Percentiles rank a stretch among this genome's conserved stretches.
Conservation (phyloP, 129 eudicot species). For the Smallanthus sonchifolius region DNA sequence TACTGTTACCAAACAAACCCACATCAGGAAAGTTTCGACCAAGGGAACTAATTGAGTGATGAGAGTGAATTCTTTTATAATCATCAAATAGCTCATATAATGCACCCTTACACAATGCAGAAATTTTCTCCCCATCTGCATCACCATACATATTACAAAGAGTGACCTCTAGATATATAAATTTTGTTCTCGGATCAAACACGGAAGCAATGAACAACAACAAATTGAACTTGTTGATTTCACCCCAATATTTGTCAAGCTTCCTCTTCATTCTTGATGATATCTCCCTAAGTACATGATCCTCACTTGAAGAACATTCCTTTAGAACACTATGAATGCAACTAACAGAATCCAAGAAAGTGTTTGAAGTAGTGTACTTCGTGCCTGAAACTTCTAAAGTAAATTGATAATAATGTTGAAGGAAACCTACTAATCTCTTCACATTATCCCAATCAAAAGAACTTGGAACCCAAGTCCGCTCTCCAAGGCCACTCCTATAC, state of each 20-base stretch:
- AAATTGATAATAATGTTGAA: not conserved
- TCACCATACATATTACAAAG: slow-evolving; percentile 1
- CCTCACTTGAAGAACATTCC: not conserved
- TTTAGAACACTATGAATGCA: not conserved
- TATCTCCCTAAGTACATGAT: slow-evolving; percentile 1
- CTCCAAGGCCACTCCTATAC: not conserved
- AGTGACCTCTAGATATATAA: not conserved
- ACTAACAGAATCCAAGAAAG: slow-evolving; percentile 2
- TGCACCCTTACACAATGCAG: not conserved
- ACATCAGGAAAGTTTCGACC: no score
- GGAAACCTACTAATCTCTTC: not conserved
- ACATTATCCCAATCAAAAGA: slow-evolving; percentile 6
- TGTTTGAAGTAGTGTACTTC: slow-evolving; percentile 7
- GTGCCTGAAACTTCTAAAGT: slow-evolving; percentile 13
- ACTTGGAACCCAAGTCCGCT: not conserved
- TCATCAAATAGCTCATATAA: slow-evolving; percentile 4
- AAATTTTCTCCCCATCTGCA: not conserved
- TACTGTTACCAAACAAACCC: no score
- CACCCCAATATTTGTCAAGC: not conserved
- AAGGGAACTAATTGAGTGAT: not conserved
- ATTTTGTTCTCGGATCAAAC: slow-evolving; percentile 6
- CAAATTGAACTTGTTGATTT: not conserved
- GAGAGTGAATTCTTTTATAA: slow-evolving; percentile 1
- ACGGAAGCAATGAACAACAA: slow-evolving; percentile 5
- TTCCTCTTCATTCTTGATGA: not conserved